These are phyloP conservation scores for Puccinia polysora DNA, from an alignment of 1,284 basidiomycete genomes.

Conservation along the genomic window DNA sequence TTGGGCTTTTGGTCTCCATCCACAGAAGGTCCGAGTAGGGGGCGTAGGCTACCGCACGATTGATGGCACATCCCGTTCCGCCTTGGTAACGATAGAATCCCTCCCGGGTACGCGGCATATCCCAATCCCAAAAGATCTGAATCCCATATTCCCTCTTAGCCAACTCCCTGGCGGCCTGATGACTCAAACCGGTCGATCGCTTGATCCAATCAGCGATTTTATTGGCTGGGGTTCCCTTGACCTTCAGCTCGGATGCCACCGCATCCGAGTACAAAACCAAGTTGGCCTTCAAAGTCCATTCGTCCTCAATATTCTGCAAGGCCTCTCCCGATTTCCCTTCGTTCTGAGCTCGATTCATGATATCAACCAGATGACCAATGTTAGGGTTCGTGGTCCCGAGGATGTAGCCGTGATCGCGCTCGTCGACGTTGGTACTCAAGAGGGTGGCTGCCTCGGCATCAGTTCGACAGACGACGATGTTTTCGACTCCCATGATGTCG, in stretches of 20 bases:
- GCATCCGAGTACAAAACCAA: conserved; percentile 56
- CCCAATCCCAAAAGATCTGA: conserved; percentile 77
- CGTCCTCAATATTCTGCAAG: conserved; percentile 69
- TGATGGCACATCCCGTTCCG: conserved; percentile 77
- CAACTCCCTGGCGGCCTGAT: conserved; percentile 63
- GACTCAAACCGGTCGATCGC: conserved; percentile 60
- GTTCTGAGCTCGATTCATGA: conserved; percentile 68
- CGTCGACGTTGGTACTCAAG: conserved; percentile 75
- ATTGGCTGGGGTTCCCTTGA: conserved; percentile 14
- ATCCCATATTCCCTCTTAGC: conserved; percentile 69
- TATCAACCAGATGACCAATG: conserved; percentile 66
- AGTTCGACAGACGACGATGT: conserved; percentile 82
- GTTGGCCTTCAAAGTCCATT: conserved; percentile 69
- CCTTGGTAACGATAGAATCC: conserved; percentile 85
- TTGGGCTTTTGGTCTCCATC: conserved; percentile 83
- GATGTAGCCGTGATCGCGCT: conserved; percentile 68
- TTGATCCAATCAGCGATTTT: conserved; percentile 47
- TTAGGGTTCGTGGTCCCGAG: conserved; percentile 63
- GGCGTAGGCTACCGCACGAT: conserved; percentile 71
- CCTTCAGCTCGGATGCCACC: conserved; percentile 47
- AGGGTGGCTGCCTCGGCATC: conserved; percentile 86
- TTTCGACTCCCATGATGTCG: conserved; percentile 78
- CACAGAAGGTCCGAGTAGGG: conserved; percentile 78
- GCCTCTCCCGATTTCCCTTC: conserved; percentile 65
- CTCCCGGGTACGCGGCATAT: conserved; percentile 77